Evolutionary conservation across 2,329 filamentous ascomycete genomes (phyloP).

Genomic region (Verticillium zaregamsianum): DNA sequence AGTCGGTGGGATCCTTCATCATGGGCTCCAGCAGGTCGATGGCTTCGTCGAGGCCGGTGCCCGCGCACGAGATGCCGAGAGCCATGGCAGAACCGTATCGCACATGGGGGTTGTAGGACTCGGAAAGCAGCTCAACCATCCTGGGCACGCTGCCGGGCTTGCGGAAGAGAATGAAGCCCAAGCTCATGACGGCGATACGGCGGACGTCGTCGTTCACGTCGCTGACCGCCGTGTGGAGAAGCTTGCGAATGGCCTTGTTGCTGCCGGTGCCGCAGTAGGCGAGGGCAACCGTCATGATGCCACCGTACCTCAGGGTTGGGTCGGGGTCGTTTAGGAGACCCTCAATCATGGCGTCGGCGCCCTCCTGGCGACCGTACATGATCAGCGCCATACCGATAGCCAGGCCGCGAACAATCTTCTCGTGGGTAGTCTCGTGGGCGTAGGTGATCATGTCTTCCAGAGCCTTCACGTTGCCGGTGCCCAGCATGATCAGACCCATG

Average conservation of each 20-base stretch:
- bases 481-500: constrained; percentile 98
- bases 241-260: constrained; percentile 96
- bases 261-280: constrained; percentile 96
- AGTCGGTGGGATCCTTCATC: constrained; percentile 99
- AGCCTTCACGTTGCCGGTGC: constrained; percentile 91
- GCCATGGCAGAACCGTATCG: constrained; percentile 98
- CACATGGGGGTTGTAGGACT: constrained; percentile 98
- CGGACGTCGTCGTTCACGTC: constrained; percentile 98
- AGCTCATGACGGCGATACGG: constrained; percentile 91
- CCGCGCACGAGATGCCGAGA: constrained; percentile 94
- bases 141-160: constrained; percentile 96
- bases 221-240: constrained; percentile 93
- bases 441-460: constrained; percentile 97
- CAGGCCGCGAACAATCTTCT: constrained; percentile 96
- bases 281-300: constrained; percentile 97
- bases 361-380: constrained; percentile 95
- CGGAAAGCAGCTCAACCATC: constrained; percentile 96
- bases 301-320: constrained; percentile 88
- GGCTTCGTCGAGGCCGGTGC: constrained; percentile 91
- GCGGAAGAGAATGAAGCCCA: constrained; percentile 97
- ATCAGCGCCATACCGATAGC: constrained; percentile 96
- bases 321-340: constrained; percentile 91
- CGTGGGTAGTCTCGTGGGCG: constrained; percentile 94
- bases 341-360: constrained; percentile 90
- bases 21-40: constrained; percentile 96